Conservation (phyloP, 2,329 filamentous ascomycete species). For the Sphaerulina vaccinii region DNA sequence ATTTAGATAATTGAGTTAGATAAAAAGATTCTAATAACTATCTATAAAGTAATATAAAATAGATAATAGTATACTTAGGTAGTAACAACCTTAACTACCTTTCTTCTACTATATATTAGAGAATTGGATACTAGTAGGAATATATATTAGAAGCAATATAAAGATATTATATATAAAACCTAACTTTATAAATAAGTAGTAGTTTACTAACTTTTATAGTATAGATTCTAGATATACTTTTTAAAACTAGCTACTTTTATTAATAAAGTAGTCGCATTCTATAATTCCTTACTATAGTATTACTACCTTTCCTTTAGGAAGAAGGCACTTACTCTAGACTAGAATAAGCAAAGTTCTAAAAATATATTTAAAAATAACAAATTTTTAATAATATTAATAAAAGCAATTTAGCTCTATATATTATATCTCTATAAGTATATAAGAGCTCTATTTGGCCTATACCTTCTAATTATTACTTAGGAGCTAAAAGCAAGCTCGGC, state of each 20-base stretch:
- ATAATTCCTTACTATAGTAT: slow-evolving; percentile 1
- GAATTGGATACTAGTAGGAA: slow-evolving; percentile 3
- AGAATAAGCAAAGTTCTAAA: slow-evolving; percentile 2
- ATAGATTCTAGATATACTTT: slow-evolving; percentile 1
- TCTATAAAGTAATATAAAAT: neutral
- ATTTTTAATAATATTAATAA: slow-evolving; percentile 4
- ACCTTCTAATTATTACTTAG: slow-evolving; percentile 6
- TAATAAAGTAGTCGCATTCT: slow-evolving; percentile 1
- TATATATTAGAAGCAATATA: slow-evolving; percentile 3
- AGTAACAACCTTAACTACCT: slow-evolving; percentile 2
- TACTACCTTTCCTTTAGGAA: slow-evolving; percentile 3
- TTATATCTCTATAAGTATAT: slow-evolving; percentile 1
- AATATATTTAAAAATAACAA: neutral
- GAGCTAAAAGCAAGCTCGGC: slow-evolving; percentile 3
- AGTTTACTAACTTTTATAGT: slow-evolving; percentile 3
- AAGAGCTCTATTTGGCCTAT: slow-evolving; percentile 3
- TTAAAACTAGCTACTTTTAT: slow-evolving; percentile 1
- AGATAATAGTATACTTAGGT: slow-evolving; percentile 2
- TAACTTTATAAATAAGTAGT: neutral
- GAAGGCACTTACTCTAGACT: slow-evolving; percentile 1
- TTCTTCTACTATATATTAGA: slow-evolving; percentile 2
- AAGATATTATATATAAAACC: slow-evolving; percentile 1
- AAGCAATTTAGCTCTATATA: slow-evolving; percentile 3
- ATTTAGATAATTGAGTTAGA: slow-evolving; percentile 5
- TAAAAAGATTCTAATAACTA: slow-evolving; percentile 4